Evolutionary conservation across 1,139 yeast genomes (phyloP).

Genomic region (Lodderomyces beijingensis): DNA sequence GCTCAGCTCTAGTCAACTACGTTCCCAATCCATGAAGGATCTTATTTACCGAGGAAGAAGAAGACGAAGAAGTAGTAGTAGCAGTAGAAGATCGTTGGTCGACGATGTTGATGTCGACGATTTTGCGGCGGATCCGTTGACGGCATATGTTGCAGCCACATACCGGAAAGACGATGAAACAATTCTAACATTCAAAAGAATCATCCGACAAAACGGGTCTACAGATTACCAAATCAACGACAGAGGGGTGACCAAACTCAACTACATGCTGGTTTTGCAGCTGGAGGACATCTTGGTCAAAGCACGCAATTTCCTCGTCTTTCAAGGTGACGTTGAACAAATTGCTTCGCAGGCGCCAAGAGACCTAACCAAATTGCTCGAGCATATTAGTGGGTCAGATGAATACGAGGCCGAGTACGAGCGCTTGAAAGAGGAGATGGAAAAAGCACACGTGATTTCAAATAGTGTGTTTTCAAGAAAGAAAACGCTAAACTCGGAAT

Average conservation of each 20-base stretch:
- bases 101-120: slow-evolving; percentile 12
- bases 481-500: slow-evolving; percentile 70
- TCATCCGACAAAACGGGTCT: slow-evolving; percentile 51
- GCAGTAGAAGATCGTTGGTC: background rate
- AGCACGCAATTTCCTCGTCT: slow-evolving; percentile 88
- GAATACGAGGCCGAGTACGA: slow-evolving; percentile 70
- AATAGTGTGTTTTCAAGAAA: slow-evolving; percentile 66
- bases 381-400: slow-evolving; percentile 76
- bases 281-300: slow-evolving; percentile 82
- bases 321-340: slow-evolving; percentile 95
- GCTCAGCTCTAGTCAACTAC: slow-evolving; percentile 66
- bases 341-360: slow-evolving; percentile 84
- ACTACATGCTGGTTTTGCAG: slow-evolving; percentile 64
- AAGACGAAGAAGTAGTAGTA: slow-evolving; percentile 8
- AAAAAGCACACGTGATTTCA: slow-evolving; percentile 61
- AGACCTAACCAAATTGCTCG: slow-evolving; percentile 72
- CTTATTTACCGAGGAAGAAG: slow-evolving; percentile 72
- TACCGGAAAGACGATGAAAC: slow-evolving; percentile 65
- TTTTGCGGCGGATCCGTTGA: slow-evolving; percentile 40
- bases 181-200: slow-evolving; percentile 48
- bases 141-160: slow-evolving; percentile 78
- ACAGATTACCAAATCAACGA: slow-evolving; percentile 72
- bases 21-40: slow-evolving; percentile 72
- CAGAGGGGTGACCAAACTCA: slow-evolving; percentile 54
- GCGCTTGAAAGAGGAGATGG: slow-evolving; percentile 59